These are phyloP conservation scores for Solanum tarapatanum DNA, from an alignment of 257 asterid genomes.

Conservation along the genomic window DNA sequence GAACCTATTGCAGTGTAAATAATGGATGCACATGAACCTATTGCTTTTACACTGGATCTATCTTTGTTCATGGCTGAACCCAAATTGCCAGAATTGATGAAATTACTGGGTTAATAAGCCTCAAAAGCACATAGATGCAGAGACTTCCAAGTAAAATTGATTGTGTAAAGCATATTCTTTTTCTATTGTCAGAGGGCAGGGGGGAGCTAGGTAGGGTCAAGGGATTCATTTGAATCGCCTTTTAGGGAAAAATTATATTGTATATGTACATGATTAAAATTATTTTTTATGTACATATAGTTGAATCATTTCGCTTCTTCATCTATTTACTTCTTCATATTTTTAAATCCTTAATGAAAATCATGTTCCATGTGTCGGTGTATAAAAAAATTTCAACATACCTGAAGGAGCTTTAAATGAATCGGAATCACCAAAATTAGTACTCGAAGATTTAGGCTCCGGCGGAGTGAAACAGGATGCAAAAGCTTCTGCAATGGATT, in stretches of 20 bases:
- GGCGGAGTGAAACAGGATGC: conserved; percentile 63
- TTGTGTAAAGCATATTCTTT: not conserved
- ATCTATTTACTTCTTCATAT: not conserved
- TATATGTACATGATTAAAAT: not conserved
- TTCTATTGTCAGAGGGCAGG: not conserved
- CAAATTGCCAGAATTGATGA: not conserved
- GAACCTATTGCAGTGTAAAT: not conserved
- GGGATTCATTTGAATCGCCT: not conserved
- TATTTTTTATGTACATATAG: not conserved
- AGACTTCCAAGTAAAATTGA: not conserved
- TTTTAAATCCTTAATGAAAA: not conserved
- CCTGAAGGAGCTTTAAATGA: conserved; percentile 26
- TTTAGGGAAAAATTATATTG: not conserved
- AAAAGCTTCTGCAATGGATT: conserved; percentile 44
- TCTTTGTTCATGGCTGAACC: not conserved
- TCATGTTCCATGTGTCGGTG: not conserved
- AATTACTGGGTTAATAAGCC: not conserved
- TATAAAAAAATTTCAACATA: not conserved
- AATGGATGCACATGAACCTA: not conserved
- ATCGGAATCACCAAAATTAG: conserved; percentile 23
- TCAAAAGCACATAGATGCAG: not conserved
- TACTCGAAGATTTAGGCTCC: conserved; percentile 18
- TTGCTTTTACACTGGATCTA: not conserved
- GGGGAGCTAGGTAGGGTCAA: not conserved
- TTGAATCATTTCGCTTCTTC: not conserved